Base-by-base conservation (phyloP, 148 eudicot genomes). In the Diospyros lotus region DNA sequence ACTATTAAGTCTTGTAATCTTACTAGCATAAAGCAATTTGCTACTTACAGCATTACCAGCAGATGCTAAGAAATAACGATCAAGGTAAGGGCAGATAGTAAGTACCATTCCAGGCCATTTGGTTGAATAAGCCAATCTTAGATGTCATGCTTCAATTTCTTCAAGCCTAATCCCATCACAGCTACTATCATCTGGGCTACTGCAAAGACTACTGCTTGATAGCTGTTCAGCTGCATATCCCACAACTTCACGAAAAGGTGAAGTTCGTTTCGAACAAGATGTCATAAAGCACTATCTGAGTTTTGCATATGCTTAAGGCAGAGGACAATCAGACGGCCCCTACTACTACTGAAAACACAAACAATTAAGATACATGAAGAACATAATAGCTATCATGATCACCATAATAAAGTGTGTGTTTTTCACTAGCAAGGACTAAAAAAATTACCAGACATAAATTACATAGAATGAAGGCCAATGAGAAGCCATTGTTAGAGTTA, bases 281-380 rank as follows among this genome's bases (percentile, higher is more conserved):
- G 89, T 84, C 81, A 87, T 77, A 54, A 89, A 74, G 89, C 93
- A 81, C 78, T 76, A 71, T 89, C 95, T 45, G 97, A 85, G 69
- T 82, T 82, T 82, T 84, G 91, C 72, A 61, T 82, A 63, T 87
- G 95, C 82, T 92, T 97, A 61, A 94, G 84, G 82, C 86, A 84
- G 63, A 94, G 91, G 76, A 94, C 89, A 76, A 94, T 81, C 76
- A 94, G 76, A 67, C 98, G 97, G 74, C 98, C 98, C 80, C 79
- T 85, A 46, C 96, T 87, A 77, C 97, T 89, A 91, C 72, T 51
- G 60, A 81, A 79, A 83, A 79, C 28, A 56, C 68, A 69, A 76
- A 15, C 74, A 65, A 77, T 79, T 66, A 79, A 59, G 11, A 42
- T n/a, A 79, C 18, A 65, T 69, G 69, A n/a, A 61, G 15, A 74